Evolutionary conservation across 805 yeast species (phyloP).

Genomic region (Ogataea haglerorum): DNA sequence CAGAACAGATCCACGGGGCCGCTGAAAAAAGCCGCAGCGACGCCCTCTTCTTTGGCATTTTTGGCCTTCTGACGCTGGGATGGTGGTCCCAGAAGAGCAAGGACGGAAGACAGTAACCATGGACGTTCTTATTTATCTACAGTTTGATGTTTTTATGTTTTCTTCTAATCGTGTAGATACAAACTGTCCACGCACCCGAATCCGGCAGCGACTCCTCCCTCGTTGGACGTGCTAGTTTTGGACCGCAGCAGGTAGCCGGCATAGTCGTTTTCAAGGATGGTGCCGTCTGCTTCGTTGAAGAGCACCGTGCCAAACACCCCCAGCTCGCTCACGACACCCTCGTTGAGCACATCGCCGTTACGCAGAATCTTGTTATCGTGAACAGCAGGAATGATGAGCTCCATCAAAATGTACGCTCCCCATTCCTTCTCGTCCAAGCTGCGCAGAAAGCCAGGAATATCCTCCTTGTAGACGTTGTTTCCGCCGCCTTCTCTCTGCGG

Average conservation of each 20-base stretch:
- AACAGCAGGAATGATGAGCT: slow-evolving; percentile 76
- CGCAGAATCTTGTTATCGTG: slow-evolving; percentile 68
- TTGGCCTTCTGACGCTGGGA: slow-evolving; percentile 26
- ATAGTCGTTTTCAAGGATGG: slow-evolving; percentile 56
- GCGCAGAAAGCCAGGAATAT: slow-evolving; percentile 72
- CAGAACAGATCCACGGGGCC: slow-evolving; percentile 2
- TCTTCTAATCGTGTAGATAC: slow-evolving; percentile 40
- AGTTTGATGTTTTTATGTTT: neutral
- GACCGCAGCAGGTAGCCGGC: slow-evolving; percentile 89
- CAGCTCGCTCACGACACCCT: slow-evolving; percentile 81
- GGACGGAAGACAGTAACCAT: slow-evolving; percentile 18
- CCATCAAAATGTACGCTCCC: slow-evolving; percentile 94
- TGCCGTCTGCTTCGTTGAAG: slow-evolving; percentile 62
- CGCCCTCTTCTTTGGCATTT: slow-evolving; percentile 24
- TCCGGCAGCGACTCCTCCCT: slow-evolving; percentile 99
- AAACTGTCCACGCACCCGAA: slow-evolving; percentile 94
- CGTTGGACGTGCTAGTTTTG: slow-evolving; percentile 81
- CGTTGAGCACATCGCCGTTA: slow-evolving; percentile 57
- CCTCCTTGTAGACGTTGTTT: slow-evolving; percentile 82
- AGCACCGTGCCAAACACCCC: slow-evolving; percentile 86
- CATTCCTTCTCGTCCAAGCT: slow-evolving; percentile 64
- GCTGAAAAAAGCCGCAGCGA: slow-evolving; percentile 14
- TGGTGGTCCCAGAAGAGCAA: slow-evolving; percentile 33
- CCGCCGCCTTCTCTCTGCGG: slow-evolving; percentile 99
- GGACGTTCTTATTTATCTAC: slow-evolving; percentile 2